A percentile compares a stretch with the other conserved stretches of the same genome.
Conservation (phyloP, 2,329 filamentous ascomycete genomes). For the Penicillium sp. region DNA sequence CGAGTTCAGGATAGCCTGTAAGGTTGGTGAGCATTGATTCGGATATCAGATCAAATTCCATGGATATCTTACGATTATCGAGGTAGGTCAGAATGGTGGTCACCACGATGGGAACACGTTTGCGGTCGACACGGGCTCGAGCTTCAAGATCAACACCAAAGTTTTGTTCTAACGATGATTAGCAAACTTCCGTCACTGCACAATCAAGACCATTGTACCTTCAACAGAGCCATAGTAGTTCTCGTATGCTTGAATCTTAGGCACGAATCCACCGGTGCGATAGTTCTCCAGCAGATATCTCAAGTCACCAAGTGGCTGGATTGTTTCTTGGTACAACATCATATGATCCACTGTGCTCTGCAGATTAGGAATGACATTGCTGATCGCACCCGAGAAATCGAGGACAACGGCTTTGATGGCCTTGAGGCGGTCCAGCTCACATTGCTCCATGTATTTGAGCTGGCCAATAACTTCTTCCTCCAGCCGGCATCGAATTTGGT, state of each 20-base stretch:
- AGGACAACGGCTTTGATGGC: conserved; percentile 97
- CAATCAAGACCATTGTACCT: conserved; percentile 40
- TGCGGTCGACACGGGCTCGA: conserved; percentile 86
- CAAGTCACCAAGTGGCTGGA: conserved; percentile 88
- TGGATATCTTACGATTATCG: conserved; percentile 64
- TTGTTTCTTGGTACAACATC: conserved; percentile 98
- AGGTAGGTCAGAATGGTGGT: conserved; percentile 93
- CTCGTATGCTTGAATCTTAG: conserved; percentile 89
- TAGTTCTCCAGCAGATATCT: conserved; percentile 96
- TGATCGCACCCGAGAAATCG: conserved; percentile 94
- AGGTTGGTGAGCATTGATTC: conserved; percentile 3
- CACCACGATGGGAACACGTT: conserved; percentile 88
- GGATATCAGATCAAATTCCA: not conserved
- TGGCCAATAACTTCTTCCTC: conserved; percentile 93
- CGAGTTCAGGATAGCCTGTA: conserved; percentile 84
- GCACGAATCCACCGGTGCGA: conserved; percentile 87
- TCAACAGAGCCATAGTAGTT: conserved; percentile 99
- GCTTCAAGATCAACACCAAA: conserved; percentile 98
- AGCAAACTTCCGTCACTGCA: conserved; percentile 3
- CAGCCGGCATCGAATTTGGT: conserved; percentile 87
- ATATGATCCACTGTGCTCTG: conserved; percentile 97
- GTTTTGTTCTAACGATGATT: conserved; percentile 67
- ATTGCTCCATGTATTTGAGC: conserved; percentile 93
- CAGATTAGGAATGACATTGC: conserved; percentile 94
- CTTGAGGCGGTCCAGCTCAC: conserved; percentile 91